Evolutionary conservation across 352 stramenopile genomes (phyloP), one percentile per base, ranked within the genome.

Genomic region (Phytophthora fragariaefolia): DNA sequence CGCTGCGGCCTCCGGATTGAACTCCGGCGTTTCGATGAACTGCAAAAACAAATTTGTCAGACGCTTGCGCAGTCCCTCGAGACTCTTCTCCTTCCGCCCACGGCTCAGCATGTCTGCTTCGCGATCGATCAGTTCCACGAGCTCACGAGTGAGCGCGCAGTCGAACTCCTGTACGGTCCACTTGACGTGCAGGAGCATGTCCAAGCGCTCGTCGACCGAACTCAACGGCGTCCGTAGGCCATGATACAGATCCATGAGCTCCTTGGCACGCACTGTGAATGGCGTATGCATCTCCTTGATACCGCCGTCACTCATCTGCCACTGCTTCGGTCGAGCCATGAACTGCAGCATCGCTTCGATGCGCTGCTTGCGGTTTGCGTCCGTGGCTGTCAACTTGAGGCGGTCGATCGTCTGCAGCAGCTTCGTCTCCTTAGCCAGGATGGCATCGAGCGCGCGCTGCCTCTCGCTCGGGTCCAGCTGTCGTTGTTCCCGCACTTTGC

Each of bases 131-230:
- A 98, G 79, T 50, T 97, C 92, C 24, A 97, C 83, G 26, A 98
- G 81, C 53, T 98, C 93, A 6, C 80, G 76, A 20, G 93, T 97
- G 2, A 98, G 76, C 13, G 75, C 50, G 58, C 92, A 97, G 40
- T 97, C 88, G 62, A 98, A 98, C 75, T 98, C 93, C 58, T 96
- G 86, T 2, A 96, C 89, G 0, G 90, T 97, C 90, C 89, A 98
- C 71, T 98, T 98, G 50, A 98, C 79, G 49, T 98, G 88, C 32
- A 98, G 71, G 40, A 98, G 68, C 56, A 98, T 80, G 46, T 98
- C 85, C 10, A 98, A 66, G 0, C 94, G 82, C 50, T 98, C 90
- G 46, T 98, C 90, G 8, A 96, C 79, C 15, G 76, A 83, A 36
- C 73, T 59, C 8, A 92, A 59, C 3, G 75, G 60, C 13, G 66